Conservation (phyloP, 345 rosid species). For the Kandelia obovata region DNA sequence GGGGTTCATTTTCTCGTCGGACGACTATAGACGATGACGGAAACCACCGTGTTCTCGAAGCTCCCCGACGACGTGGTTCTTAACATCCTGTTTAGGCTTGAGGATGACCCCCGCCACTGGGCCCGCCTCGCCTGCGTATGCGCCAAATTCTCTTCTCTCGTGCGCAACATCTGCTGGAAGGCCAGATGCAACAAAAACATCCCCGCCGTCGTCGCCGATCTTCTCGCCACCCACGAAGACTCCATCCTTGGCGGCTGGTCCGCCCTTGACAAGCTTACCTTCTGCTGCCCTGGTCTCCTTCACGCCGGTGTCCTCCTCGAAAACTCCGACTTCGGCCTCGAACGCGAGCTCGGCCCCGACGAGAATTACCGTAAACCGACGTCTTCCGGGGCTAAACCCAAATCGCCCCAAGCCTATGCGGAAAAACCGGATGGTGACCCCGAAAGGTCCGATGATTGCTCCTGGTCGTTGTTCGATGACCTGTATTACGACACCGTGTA, state of each 20-base stretch:
- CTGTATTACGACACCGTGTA: constrained; percentile 65
- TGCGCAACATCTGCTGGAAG: constrained; percentile 67
- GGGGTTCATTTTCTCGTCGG: no score
- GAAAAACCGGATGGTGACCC: constrained; percentile 4
- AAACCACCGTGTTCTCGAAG: constrained; percentile 37
- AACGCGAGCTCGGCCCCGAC: constrained; percentile 87
- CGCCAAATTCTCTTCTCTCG: constrained; percentile 72
- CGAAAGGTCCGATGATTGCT: constrained; percentile 27
- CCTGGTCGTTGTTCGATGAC: constrained; percentile 84
- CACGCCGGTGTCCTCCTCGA: constrained; percentile 89
- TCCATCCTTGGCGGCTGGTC: constrained; percentile 63
- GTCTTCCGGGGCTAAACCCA: background rate
- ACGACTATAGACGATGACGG: constrained; percentile 34
- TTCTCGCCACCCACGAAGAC: constrained; percentile 30
- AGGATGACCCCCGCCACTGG: constrained; percentile 83
- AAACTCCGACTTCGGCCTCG: constrained; percentile 89
- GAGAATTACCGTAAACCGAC: constrained; percentile 26
- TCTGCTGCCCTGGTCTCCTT: constrained; percentile 87
- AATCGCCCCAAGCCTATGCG: constrained; percentile 17
- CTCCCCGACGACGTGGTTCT: constrained; percentile 80
- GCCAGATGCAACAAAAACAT: constrained; percentile 46
- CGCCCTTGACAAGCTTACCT: constrained; percentile 70
- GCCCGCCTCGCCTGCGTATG: constrained; percentile 84
- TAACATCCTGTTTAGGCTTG: constrained; percentile 78
- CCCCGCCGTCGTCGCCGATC: constrained; percentile 71